Percentiles rank a stretch among this genome's conserved stretches.
Conservation (phyloP, 768 basidiomycete species). For the Roridomyces roridus region DNA sequence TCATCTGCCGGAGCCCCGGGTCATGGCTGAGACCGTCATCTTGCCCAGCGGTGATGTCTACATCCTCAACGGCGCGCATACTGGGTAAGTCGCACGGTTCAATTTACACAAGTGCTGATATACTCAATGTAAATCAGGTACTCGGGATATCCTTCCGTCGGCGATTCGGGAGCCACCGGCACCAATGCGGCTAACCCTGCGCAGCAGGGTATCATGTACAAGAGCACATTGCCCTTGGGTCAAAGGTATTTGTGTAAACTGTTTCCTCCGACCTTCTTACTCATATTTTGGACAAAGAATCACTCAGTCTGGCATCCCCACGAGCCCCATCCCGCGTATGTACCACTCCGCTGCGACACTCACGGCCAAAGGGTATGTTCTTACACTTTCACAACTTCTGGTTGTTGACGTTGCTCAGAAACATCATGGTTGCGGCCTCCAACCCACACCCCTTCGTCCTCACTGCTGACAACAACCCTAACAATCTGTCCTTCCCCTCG, state of each 20-base stretch:
- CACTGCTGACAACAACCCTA: slow-evolving; percentile 9
- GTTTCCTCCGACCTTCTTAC: too few relatives aligned
- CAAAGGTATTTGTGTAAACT: too few relatives aligned
- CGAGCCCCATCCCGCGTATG: slow-evolving; percentile 53
- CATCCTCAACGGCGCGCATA: slow-evolving; percentile 47
- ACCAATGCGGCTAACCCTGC: background rate
- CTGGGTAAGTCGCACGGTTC: slow-evolving; percentile 41
- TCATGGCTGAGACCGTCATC: slow-evolving; percentile 64
- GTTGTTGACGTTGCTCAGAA: slow-evolving; percentile 25
- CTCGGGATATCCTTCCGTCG: slow-evolving; percentile 46
- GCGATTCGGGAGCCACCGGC: slow-evolving; percentile 44
- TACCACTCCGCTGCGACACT: slow-evolving; percentile 64
- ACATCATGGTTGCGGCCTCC: slow-evolving; percentile 60
- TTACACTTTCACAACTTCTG: slow-evolving; percentile 22
- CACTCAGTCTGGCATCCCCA: slow-evolving; percentile 45
- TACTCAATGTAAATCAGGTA: slow-evolving; percentile 48
- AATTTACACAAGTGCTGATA: too few relatives aligned
- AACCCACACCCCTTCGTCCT: slow-evolving; percentile 57
- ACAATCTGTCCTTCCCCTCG: slow-evolving; percentile 4
- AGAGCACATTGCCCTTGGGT: slow-evolving; percentile 54
- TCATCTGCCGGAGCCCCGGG: slow-evolving; percentile 54
- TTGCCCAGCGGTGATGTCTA: slow-evolving; percentile 60
- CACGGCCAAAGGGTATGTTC: slow-evolving; percentile 46
- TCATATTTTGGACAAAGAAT: too few relatives aligned
- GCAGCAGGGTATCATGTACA: slow-evolving; percentile 27